These are phyloP conservation scores for Bifiguratus adelaidae DNA, from an alignment of 192 early-diverging fungal genomes.

Conservation along the genomic window DNA sequence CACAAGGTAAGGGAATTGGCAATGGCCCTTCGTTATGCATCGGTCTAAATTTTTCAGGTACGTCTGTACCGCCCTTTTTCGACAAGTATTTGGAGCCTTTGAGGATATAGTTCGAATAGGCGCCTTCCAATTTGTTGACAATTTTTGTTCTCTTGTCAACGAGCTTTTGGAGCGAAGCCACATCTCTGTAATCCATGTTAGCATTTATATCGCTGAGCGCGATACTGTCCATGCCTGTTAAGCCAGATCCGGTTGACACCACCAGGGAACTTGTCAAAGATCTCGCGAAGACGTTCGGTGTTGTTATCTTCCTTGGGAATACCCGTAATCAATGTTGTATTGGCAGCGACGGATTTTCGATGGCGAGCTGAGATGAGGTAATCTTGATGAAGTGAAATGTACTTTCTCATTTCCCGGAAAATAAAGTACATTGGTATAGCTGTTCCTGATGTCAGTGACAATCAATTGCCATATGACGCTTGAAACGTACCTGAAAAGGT, in stretches of 20 bases:
- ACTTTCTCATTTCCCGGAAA: constrained; percentile 43
- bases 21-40: constrained; percentile 33
- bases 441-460: too few species aligned
- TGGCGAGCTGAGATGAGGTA: constrained; percentile 45
- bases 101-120: not conserved
- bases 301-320: constrained; percentile 51
- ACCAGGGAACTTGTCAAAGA: constrained; percentile 56
- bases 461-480: too few species aligned
- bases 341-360: constrained; percentile 27
- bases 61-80: constrained; percentile 12
- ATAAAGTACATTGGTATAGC: constrained; percentile 29
- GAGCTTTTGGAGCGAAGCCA: constrained; percentile 18
- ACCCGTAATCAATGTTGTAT: constrained; percentile 57
- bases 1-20: too few species aligned
- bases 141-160: constrained; percentile 21
- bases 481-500: constrained; percentile 40
- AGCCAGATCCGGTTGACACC: constrained; percentile 51
- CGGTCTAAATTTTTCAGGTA: constrained; percentile 34
- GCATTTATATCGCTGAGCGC: constrained; percentile 40
- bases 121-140: not conserved
- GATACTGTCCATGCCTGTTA: constrained; percentile 27
- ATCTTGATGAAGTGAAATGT: constrained; percentile 48
- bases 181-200: too few species aligned
- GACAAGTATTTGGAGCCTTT: not conserved
- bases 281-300: constrained; percentile 24